phyloP scores from a whole-genome alignment of 306 rosid genomes.

The Prosopis cineraria region DNA sequence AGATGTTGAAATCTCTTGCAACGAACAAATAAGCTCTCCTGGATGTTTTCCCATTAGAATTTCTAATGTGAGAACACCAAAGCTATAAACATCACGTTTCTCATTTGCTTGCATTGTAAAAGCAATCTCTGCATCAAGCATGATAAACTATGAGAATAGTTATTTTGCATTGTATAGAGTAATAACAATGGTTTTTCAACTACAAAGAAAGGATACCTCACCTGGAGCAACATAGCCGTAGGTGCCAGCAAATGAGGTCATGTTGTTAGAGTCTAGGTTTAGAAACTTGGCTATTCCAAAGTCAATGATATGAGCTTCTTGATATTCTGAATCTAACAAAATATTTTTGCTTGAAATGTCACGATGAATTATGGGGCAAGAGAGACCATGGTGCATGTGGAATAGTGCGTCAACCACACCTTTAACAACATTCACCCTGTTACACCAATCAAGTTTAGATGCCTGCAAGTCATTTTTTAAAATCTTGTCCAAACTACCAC shows the following conservation, averaged over 20 bases:
- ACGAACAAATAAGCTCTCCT: neutral
- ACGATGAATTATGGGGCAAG: neutral
- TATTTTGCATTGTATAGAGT: neutral
- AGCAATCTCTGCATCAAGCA: neutral
- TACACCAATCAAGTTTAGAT: neutral
- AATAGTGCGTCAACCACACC: slow-evolving; percentile 1
- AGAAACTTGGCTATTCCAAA: slow-evolving; percentile 26
- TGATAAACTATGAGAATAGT: neutral
- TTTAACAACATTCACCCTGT: neutral
- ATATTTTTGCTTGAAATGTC: neutral
- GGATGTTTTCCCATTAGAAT: slow-evolving; percentile 1
- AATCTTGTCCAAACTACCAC: neutral
- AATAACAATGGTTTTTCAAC: neutral
- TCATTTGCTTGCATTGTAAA: neutral
- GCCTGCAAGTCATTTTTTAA: neutral
- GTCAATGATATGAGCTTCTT: neutral
- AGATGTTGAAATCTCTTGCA: neutral
- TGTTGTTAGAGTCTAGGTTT: neutral
- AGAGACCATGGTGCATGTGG: slow-evolving; percentile 11
- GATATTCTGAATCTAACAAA: neutral
- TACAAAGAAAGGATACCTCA: neutral
- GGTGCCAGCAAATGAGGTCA: slow-evolving; percentile 30
- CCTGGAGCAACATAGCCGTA: slow-evolving; percentile 30
- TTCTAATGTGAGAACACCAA: neutral
- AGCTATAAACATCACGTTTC: neutral